phyloP scores from a whole-genome alignment of 305 asterid species.

The Fraxinus latifolia region DNA sequence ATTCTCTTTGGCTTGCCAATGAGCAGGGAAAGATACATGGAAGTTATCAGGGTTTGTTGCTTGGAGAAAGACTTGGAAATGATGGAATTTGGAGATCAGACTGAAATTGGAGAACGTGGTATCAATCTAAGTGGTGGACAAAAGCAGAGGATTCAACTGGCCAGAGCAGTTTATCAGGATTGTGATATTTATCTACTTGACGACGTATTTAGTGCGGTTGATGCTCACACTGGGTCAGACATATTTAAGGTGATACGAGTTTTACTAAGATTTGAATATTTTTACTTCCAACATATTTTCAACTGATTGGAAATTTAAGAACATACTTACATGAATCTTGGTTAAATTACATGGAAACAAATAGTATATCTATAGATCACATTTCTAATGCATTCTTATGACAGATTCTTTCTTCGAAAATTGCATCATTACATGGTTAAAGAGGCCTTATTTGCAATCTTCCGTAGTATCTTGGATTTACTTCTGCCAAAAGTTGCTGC shows the following conservation, averaged over 20 bases:
- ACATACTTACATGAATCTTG: not conserved
- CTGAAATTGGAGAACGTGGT: constrained; percentile 99
- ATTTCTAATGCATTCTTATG: not conserved
- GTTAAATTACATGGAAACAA: not conserved
- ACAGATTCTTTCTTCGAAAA: not conserved
- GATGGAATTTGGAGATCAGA: constrained; percentile 97
- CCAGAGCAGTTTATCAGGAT: constrained; percentile 94
- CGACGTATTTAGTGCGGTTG: constrained; percentile 93
- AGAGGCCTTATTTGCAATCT: not conserved
- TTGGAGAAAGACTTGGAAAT: constrained; percentile 90
- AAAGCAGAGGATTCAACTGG: constrained; percentile 92
- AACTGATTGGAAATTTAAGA: not conserved
- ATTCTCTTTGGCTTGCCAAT: constrained; percentile 67
- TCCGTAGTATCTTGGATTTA: not conserved
- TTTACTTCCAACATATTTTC: not conserved
- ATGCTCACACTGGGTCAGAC: constrained; percentile 96
- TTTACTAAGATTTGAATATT: not conserved
- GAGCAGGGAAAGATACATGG: constrained; percentile 59
- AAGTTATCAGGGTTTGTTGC: constrained; percentile 73
- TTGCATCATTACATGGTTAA: not conserved
- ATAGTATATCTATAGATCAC: not conserved
- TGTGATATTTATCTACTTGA: constrained; percentile 85
- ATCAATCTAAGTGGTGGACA: constrained; percentile 97
- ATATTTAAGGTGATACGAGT: constrained; percentile 69
- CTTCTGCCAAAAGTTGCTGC: not conserved